Evolutionary conservation across 345 rosid genomes (phyloP), one percentile per base, ranked within the genome.

Genomic region (Brassica nigra): DNA sequence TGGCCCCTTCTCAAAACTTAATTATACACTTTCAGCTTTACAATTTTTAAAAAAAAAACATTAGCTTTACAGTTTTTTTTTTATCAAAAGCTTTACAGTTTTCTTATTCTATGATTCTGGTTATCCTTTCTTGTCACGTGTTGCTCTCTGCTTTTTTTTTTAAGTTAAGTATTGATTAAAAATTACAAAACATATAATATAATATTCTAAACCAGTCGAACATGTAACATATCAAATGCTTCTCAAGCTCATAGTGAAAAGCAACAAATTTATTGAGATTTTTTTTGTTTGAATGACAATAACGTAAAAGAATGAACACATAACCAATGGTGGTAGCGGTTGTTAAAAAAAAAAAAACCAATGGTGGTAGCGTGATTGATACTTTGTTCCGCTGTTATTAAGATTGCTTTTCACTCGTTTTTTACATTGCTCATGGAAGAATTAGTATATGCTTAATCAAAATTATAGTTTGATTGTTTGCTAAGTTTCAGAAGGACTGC

Each of bases 81-180:
- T 23, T 23, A 23, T 23, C 27, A 23, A 23, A 23, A 23, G 70
- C 58, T 68, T 68, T 68, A 23, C 23, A 15, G 29, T 57, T 66
- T 36, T 27, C 42, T 68, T 59, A 68, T 68, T 68, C 67, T 68
- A 58, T 58, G 66, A 61, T 76, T 76, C 62, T 61, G 61, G 52
- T 69, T 52, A 29, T 39, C 74, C 29, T 76, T 68, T 68, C 62
- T 68, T 47, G 63, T 69, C 55, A 70, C 30, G 20, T 76, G 8
- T 39, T 42, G 5, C 75, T 76, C 62, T 69, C 33, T 23, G 62
- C 73, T 67, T 76, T 75, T 67, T 76, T 75, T 4, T 12, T 5
- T 66, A 63, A 75, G 55, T 55, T 66, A 7, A 15, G 10, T 54
- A 36, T 66, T 76, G 10, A 63, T 28, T 63, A 63, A n/a, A 63